Evolutionary conservation across 306 rosid genomes (phyloP).

Genomic region (Prunus mongolica): DNA sequence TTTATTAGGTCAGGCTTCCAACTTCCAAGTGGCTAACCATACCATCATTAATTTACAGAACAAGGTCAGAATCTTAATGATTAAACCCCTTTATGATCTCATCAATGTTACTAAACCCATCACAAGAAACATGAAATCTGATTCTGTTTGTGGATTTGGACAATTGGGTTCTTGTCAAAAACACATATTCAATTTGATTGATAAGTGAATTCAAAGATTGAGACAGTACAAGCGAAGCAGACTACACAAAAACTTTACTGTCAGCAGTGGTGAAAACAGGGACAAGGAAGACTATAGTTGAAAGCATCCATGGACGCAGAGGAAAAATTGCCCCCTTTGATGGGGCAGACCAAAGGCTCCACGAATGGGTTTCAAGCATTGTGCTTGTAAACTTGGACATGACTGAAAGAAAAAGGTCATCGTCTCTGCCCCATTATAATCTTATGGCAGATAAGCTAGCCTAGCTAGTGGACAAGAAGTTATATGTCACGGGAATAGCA

Average conservation of each 20-base stretch:
- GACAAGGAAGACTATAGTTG: not conserved
- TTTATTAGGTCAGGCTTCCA: constrained; percentile 11
- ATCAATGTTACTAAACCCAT: not conserved
- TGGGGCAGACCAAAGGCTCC: constrained; percentile 21
- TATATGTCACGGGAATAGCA: not conserved
- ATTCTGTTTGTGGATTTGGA: not conserved
- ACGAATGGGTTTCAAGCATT: constrained; percentile 36
- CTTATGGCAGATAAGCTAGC: not conserved
- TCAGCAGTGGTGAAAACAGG: constrained; percentile 19
- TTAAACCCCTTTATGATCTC: constrained; percentile 15
- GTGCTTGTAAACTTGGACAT: constrained; percentile 31
- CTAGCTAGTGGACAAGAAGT: too few species aligned
- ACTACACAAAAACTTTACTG: constrained; percentile 26
- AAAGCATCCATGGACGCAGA: not conserved
- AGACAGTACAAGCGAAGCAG: constrained; percentile 23
- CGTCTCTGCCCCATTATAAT: constrained; percentile 23
- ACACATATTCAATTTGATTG: constrained; percentile 8
- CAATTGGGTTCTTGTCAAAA: not conserved
- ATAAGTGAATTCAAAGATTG: constrained; percentile 56
- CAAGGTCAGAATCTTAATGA: constrained; percentile 13
- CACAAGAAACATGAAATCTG: not conserved
- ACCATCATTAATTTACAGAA: not conserved
- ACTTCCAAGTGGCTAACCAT: constrained; percentile 20
- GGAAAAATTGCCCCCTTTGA: not conserved
- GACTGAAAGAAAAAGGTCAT: constrained; percentile 11